A percentile compares a stretch with the other conserved stretches of the same genome.
Evolutionary conservation across 768 basidiomycete genomes (phyloP).

Genomic region (Naematelia encephala): DNA sequence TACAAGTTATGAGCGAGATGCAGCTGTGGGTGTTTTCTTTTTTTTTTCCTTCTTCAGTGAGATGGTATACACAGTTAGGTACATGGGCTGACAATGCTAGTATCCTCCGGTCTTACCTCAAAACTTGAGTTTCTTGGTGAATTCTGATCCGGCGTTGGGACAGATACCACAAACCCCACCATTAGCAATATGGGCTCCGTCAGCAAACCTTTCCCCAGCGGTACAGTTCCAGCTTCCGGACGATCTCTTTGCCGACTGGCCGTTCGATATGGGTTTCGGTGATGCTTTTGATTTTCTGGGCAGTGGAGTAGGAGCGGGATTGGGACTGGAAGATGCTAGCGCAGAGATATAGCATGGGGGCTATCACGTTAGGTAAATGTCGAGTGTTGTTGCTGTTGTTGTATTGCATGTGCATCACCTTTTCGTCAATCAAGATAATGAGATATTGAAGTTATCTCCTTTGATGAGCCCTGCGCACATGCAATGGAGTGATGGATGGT

Average conservation of each 20-base stretch:
- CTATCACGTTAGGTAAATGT: no score
- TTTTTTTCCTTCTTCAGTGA: not conserved
- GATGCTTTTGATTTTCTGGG: conserved; percentile 38
- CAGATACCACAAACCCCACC: not conserved
- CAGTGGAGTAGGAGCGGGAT: conserved; percentile 8
- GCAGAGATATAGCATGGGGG: not conserved
- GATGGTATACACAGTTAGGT: no score
- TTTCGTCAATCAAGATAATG: no score
- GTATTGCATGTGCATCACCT: no score
- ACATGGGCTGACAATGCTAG: no score
- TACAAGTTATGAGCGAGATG: not conserved
- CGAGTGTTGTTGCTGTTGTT: no score
- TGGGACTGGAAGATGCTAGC: not conserved
- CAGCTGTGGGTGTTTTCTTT: not conserved
- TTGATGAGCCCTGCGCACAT: no score
- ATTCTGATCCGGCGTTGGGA: not conserved
- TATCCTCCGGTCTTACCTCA: not conserved
- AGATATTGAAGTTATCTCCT: no score
- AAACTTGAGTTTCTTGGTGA: not conserved
- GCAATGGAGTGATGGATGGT: no score
- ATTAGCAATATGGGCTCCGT: conserved; percentile 1
- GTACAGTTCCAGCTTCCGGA: conserved; percentile 24
- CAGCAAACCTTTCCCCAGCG: conserved; percentile 5
- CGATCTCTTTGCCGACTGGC: conserved; percentile 35
- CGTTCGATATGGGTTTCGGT: conserved; percentile 27